Conservation (phyloP, 2,329 filamentous ascomycete genomes). For the Akanthomyces uredinophilus region DNA sequence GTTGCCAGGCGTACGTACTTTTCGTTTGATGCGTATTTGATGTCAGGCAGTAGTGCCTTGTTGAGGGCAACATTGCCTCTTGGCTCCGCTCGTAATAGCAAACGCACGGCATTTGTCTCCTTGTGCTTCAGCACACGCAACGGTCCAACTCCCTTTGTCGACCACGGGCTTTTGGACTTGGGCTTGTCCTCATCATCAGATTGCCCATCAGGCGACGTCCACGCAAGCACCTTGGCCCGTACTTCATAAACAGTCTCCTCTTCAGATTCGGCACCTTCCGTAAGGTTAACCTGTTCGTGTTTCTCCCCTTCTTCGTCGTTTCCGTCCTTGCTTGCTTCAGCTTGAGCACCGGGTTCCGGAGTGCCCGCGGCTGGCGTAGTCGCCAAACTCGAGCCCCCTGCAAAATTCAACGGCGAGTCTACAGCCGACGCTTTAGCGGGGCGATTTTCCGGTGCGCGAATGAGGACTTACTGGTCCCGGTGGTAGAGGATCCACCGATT, state of each 20-base stretch:
- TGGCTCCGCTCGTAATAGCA: conserved; percentile 71
- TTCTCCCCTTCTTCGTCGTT: conserved; percentile 53
- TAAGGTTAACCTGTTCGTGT: conserved; percentile 66
- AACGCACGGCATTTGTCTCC: conserved; percentile 57
- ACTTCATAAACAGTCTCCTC: conserved; percentile 67
- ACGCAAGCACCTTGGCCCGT: conserved; percentile 64
- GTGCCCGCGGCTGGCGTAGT: conserved; percentile 56
- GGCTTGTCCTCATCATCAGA: conserved; percentile 38
- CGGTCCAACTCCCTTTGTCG: conserved; percentile 64
- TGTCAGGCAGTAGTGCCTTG: conserved; percentile 54
- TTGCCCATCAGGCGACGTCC: conserved; percentile 43
- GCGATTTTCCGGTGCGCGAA: conserved; percentile 37
- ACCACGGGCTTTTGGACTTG: conserved; percentile 57
- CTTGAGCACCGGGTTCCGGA: conserved; percentile 48
- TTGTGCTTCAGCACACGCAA: conserved; percentile 71
- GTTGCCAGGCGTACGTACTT: conserved; percentile 58
- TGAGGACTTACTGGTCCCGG: conserved; percentile 43
- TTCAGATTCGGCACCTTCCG: conserved; percentile 63
- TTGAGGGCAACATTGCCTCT: conserved; percentile 71
- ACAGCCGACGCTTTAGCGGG: conserved; percentile 42
- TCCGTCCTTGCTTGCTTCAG: conserved; percentile 35
- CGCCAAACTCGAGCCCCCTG: conserved; percentile 55
- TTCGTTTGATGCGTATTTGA: conserved; percentile 55
- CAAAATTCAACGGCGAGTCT: conserved; percentile 53
- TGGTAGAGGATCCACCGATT: conserved; percentile 39